These are phyloP conservation scores for Candida maltosa DNA, from an alignment of 805 yeast species.

Conservation along the genomic window DNA sequence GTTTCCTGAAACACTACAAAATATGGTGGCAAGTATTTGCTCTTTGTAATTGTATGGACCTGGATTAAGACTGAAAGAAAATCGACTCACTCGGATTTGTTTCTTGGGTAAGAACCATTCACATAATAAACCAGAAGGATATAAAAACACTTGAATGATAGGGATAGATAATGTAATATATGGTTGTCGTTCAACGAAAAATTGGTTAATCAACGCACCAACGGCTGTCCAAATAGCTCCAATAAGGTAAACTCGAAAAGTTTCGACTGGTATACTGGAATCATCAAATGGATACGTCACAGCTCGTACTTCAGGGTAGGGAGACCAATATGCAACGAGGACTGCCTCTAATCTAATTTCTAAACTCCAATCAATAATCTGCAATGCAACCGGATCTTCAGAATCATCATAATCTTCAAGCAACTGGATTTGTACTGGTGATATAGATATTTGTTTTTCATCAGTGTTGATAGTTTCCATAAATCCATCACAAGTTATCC, in stretches of 20 bases:
- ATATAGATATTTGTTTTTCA: no score
- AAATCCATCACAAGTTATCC: neutral
- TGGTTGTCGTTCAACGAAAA: slow-evolving; percentile 53
- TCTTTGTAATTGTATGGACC: slow-evolving; percentile 67
- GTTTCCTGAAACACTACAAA: slow-evolving; percentile 33
- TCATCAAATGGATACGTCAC: slow-evolving; percentile 31
- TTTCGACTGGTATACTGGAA: slow-evolving; percentile 32
- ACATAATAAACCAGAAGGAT: slow-evolving; percentile 39
- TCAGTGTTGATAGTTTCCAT: neutral
- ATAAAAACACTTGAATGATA: slow-evolving; percentile 43
- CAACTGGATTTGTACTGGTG: no score
- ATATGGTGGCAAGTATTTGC: slow-evolving; percentile 59
- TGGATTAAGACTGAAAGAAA: slow-evolving; percentile 24
- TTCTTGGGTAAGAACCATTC: slow-evolving; percentile 33
- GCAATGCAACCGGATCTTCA: neutral
- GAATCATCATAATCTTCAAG: slow-evolving; percentile 3
- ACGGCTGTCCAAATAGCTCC: slow-evolving; percentile 48
- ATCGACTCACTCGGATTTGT: slow-evolving; percentile 17
- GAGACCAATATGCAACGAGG: slow-evolving; percentile 29
- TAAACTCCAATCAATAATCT: slow-evolving; percentile 10
- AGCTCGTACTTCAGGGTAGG: slow-evolving; percentile 29
- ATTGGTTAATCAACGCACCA: slow-evolving; percentile 53
- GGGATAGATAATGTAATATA: slow-evolving; percentile 37
- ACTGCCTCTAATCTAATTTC: slow-evolving; percentile 41
- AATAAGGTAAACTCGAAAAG: slow-evolving; percentile 47